Evolutionary conservation across 176 grass and related monocot species (phyloP).

Genomic region (Carex littledalei): DNA sequence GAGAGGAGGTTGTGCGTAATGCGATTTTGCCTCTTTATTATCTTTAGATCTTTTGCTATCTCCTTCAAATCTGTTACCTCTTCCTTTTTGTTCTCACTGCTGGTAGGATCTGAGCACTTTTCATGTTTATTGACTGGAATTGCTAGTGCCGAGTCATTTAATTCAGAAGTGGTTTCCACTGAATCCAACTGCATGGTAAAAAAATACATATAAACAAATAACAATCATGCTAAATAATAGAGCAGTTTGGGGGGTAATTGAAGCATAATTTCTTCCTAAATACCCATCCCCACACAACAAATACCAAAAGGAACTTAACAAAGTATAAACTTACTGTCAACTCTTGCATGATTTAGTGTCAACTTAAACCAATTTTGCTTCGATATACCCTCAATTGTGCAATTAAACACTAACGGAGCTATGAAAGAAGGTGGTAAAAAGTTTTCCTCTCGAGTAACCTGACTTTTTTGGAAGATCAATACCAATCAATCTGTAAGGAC

Average conservation of each 20-base stretch:
- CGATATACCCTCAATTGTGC: background rate
- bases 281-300: background rate
- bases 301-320: background rate
- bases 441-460: background rate
- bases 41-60: conserved; percentile 24
- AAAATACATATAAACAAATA: background rate
- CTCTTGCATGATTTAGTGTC: background rate
- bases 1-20: conserved; percentile 39
- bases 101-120: background rate
- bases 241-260: background rate
- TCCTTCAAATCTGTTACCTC: conserved; percentile 7
- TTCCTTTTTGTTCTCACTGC: background rate
- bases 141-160: background rate
- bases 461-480: background rate
- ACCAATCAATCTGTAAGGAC: background rate
- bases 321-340: background rate
- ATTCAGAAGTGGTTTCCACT: background rate
- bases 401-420: background rate
- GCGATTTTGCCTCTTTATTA: conserved; percentile 31
- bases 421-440: background rate
- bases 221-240: background rate
- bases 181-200: conserved; percentile 9
- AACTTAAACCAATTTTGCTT: background rate
- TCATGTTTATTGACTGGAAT: background rate
- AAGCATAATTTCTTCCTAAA: background rate